phyloP scores from a whole-genome alignment of 805 yeast genomes.

The Wickerhamiella domercqiae region DNA sequence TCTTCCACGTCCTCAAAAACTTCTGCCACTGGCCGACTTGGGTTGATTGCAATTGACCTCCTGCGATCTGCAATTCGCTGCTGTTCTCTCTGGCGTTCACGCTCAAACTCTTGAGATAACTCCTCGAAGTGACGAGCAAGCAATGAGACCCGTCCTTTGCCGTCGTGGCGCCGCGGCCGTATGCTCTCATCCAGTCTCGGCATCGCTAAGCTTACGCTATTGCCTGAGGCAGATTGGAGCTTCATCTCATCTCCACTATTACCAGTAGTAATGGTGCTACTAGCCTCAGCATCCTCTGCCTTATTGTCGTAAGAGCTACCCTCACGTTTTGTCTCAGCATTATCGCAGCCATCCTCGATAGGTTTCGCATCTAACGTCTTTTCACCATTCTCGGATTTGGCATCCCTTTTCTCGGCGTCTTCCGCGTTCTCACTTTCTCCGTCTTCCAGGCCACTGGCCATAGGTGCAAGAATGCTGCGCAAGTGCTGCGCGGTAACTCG shows the following conservation, averaged over 20 bases:
- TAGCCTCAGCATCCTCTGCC: neutral
- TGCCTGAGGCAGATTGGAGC: conserved; percentile 14
- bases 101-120: conserved; percentile 69
- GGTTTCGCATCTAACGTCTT: neutral
- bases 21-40: conserved; percentile 78
- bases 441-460: too few relatives aligned
- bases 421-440: too few relatives aligned
- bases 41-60: conserved; percentile 57
- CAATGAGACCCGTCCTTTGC: conserved; percentile 21
- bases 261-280: neutral
- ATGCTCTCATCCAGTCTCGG: conserved; percentile 37
- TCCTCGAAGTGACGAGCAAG: conserved; percentile 57
- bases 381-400: neutral
- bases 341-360: neutral
- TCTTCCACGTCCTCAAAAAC: conserved; percentile 78
- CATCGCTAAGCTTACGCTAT: conserved; percentile 12
- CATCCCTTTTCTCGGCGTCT: too few relatives aligned
- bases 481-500: conserved; percentile 79
- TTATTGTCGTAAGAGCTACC: neutral
- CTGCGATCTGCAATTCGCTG: conserved; percentile 38
- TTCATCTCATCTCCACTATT: conserved; percentile 4
- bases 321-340: neutral
- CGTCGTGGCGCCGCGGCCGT: neutral
- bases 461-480: conserved; percentile 45
- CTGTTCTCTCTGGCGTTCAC: conserved; percentile 70